Evolutionary conservation across 306 rosid genomes (phyloP), one percentile per base, ranked within the genome.

Genomic region (Casuarina glauca): DNA sequence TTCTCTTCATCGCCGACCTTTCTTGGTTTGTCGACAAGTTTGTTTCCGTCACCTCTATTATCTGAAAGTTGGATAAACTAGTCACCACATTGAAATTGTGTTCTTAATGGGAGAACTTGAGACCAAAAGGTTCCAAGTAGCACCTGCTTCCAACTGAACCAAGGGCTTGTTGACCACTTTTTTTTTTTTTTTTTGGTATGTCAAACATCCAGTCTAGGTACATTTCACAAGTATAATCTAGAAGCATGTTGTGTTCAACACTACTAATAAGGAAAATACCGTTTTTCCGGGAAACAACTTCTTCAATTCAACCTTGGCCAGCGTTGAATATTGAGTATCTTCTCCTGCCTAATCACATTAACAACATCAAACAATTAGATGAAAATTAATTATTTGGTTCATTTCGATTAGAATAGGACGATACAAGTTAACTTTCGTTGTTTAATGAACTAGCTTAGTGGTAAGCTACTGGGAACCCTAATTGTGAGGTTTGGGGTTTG

Each of bases 21-120:
- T 89, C 91, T 82, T 93, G 97, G 84, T 93, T 90, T 64, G 93
- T 82, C 49, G 96, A 87, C 75, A 93, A 86, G 77, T 89, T 93
- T 71, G 75, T 71, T 81, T 93, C 96, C 62, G 83, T 89, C 80
- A 86, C 75, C 76, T 82, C 82, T 39, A 79, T 82, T 76, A 93
- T 87, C 96, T 90, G 84, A 72, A 71, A 13, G 78, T 35, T 55
- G n/a, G 26, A 42, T 48, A 69, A 35, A 83, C 54, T 78, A 79
- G 32, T 32, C 32, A 39, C n/a, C 36, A 52, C 6, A 66, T 16
- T 42, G 71, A 63, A 10, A 63, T 36, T 62, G 36, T 62, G 13
- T 20, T 16, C 9, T 11, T 15, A 8, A 49, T 11, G 13, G 13
- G 53, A 49, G 3, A 3, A 11, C 13, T 15, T 15, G 49, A 49